A percentile compares a stretch with the other conserved stretches of the same genome.
These are phyloP conservation scores for Coniochaeta pulveracea DNA, from an alignment of 2,329 filamentous ascomycete species.

Conservation along the genomic window DNA sequence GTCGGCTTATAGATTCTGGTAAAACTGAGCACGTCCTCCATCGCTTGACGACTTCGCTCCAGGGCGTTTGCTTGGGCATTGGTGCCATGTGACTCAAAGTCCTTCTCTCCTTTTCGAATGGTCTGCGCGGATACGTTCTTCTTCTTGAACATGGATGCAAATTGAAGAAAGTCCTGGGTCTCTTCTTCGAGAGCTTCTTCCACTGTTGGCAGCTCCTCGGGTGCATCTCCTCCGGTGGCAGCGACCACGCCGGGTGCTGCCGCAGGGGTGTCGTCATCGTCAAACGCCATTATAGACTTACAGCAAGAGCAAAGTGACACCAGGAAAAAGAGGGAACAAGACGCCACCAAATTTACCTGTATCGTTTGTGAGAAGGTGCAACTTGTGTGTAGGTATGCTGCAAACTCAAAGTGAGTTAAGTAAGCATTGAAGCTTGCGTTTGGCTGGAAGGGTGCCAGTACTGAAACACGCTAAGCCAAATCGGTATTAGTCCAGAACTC, in stretches of 20 bases:
- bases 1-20: conserved; percentile 64
- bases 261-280: conserved; percentile 15
- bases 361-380: too few species aligned
- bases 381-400: too few species aligned
- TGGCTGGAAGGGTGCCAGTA: too few species aligned
- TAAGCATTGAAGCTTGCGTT: too few species aligned
- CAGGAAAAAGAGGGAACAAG: too few species aligned
- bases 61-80: conserved; percentile 67
- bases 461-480: too few species aligned
- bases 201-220: conserved; percentile 21
- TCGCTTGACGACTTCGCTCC: conserved; percentile 70
- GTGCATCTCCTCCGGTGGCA: conserved; percentile 11
- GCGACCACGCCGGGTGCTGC: conserved; percentile 11
- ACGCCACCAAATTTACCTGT: too few species aligned
- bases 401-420: too few species aligned
- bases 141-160: conserved; percentile 40
- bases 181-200: conserved; percentile 65
- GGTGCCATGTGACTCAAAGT: conserved; percentile 91
- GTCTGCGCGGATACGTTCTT: conserved; percentile 44
- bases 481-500: too few species aligned
- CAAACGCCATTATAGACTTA: conserved; percentile 14
- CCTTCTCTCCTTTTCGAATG: conserved; percentile 89
- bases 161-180: conserved; percentile 76
- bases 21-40: conserved; percentile 77
- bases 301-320: too few species aligned